Percentiles rank a stretch among this genome's conserved stretches.
These are phyloP conservation scores for Backusella parvicylindrica DNA, from an alignment of 192 early-diverging fungal species.

Conservation along the genomic window DNA sequence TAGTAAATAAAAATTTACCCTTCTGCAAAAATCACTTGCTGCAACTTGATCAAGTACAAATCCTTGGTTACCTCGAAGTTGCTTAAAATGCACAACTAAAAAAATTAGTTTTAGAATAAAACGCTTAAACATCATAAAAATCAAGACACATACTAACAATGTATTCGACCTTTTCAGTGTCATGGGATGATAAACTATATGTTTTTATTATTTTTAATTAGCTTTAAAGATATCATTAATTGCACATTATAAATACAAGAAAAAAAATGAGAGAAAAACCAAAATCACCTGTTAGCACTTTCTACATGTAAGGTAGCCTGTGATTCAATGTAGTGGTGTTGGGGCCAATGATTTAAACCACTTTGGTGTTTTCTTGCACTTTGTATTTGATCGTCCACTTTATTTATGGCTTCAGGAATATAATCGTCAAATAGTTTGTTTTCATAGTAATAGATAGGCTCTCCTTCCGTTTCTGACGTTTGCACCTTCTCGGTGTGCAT, in stretches of 20 bases:
- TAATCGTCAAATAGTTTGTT: background rate
- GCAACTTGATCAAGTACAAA: constrained; percentile 28
- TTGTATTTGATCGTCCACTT: background rate
- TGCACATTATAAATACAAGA: background rate
- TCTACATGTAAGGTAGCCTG: background rate
- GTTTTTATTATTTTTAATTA: background rate
- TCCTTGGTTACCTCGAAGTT: constrained; percentile 27
- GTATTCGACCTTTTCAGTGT: background rate
- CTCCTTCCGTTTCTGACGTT: background rate
- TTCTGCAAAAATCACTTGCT: constrained; percentile 21
- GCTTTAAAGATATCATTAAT: background rate
- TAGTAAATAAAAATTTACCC: background rate
- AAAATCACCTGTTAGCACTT: background rate
- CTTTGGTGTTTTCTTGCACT: background rate
- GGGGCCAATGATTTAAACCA: background rate
- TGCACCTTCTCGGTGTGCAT: background rate
- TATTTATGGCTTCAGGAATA: background rate
- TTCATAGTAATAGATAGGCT: background rate
- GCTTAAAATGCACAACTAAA: constrained; percentile 31
- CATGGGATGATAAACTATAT: background rate
- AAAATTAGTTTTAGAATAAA: background rate
- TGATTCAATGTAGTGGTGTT: background rate
- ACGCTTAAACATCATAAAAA: background rate
- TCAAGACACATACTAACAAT: background rate
- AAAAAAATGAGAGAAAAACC: background rate